Evolutionary conservation across 2,329 filamentous ascomycete genomes (phyloP), one percentile per base, ranked within the genome.

Genomic region (Purpureocillium takamizusanense): DNA sequence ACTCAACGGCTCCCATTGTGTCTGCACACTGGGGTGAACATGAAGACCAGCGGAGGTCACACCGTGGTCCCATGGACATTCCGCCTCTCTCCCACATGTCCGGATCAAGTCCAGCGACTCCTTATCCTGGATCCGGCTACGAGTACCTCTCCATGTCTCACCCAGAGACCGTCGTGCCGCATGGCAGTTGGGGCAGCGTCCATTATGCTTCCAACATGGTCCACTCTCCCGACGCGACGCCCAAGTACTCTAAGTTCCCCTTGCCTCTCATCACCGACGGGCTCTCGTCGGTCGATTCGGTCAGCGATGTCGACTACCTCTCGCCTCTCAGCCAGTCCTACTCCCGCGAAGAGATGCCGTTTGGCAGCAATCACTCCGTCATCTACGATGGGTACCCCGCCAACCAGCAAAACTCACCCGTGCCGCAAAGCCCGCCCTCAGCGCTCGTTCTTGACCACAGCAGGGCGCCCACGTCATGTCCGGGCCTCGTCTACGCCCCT

Each of bases 261-360:
- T 53, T 67, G 43, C 61, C 69, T 44, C 66, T 71, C 35, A 59
- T 72, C 44, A 61, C 61, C 36, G 70, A 74, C 23, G 62, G 67
- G 33, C 61, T 77, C 23, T 72, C 72, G 1, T 74, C 73, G 1
- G 63, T 76, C 40, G 76, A 79, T 46, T 72, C 76, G 3, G 65
- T 81, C 39, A 78, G 74, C 52, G 76, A 81, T 18, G 69, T 74
- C 42, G 76, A 80, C 50, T 81, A 80, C 50, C 59, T 77, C 50
- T 81, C 77, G 4, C 76, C 77, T 8, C 65, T 80, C 46, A 70
- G 67, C 54, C 75, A 77, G 44, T 60, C 59, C 45, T 78, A 63
- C 69, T 69, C 44, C 59, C 74, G 72, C 45, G 75, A 80, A 21
- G 75, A 80, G 15, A 59, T 76, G 17, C 63, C 69, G 3, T 78